These are phyloP conservation scores for Geoglossum cookeanum DNA, from an alignment of 2,329 filamentous ascomycete species.

Conservation along the genomic window DNA sequence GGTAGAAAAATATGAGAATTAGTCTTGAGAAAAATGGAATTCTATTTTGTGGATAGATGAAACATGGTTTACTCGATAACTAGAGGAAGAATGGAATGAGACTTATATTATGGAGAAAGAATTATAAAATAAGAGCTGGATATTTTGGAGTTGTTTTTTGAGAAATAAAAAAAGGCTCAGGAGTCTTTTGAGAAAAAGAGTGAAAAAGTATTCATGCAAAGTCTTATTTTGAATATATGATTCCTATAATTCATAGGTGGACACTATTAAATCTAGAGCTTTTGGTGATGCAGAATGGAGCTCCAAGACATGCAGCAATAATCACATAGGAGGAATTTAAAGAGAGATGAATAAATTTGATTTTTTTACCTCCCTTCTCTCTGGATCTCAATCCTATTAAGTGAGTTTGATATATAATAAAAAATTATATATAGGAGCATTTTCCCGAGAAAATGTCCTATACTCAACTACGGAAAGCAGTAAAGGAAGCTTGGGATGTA, in stretches of 20 bases:
- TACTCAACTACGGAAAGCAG: too few species aligned
- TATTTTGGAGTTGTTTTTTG: neutral
- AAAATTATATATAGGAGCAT: too few species aligned
- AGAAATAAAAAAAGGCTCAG: neutral
- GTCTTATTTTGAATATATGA: neutral
- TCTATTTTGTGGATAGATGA: neutral
- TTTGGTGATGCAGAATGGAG: neutral
- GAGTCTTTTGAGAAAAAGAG: neutral
- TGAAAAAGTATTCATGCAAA: neutral
- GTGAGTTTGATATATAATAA: too few species aligned
- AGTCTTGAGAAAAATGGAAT: too few species aligned
- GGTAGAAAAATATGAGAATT: too few species aligned
- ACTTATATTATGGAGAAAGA: neutral
- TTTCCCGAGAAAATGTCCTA: too few species aligned
- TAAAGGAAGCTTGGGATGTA: too few species aligned
- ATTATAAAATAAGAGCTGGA: neutral
- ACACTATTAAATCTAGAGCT: neutral
- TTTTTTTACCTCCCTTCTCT: too few species aligned
- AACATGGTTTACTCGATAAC: neutral
- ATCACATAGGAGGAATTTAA: too few species aligned
- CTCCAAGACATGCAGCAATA: neutral
- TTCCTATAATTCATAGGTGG: neutral
- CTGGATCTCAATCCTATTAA: too few species aligned
- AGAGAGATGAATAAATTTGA: too few species aligned
- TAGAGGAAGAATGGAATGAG: neutral